phyloP scores from a whole-genome alignment of 257 asterid species.

The Thymus mandschuricus region DNA sequence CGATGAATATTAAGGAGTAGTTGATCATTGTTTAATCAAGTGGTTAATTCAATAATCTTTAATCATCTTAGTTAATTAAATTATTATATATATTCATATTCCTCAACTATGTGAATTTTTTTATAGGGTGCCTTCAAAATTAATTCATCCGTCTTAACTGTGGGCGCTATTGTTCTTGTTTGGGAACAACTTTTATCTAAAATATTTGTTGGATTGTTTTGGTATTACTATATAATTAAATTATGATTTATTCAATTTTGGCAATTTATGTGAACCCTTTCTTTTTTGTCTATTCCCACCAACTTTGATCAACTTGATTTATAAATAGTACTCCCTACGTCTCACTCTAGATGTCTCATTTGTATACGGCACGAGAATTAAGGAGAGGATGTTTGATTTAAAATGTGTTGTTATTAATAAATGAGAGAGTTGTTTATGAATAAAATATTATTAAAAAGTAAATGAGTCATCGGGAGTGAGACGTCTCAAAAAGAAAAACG shows the following conservation, averaged over 20 bases:
- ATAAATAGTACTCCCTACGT: no score
- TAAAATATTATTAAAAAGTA: no score
- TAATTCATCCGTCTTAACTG: slow-evolving; percentile 8
- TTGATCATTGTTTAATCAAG: not conserved
- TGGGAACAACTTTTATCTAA: slow-evolving; percentile 8
- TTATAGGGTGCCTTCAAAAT: not conserved
- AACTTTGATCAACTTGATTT: slow-evolving; percentile 48
- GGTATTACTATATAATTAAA: not conserved
- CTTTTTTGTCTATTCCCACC: slow-evolving; percentile 36
- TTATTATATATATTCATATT: not conserved
- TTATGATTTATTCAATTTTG: slow-evolving; percentile 27
- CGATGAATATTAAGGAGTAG: not conserved
- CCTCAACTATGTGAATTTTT: slow-evolving; percentile 13
- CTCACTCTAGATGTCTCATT: no score
- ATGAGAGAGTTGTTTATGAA: no score
- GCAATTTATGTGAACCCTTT: slow-evolving; percentile 30
- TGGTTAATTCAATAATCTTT: not conserved
- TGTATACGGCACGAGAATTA: no score
- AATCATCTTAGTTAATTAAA: not conserved
- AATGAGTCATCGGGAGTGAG: no score
- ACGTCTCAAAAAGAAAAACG: no score
- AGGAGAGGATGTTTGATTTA: no score
- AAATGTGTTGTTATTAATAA: no score
- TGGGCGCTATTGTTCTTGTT: slow-evolving; percentile 28
- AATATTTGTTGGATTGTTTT: not conserved